Conservation (phyloP, 169 alveolate species). For the Plasmodium cynomolgi region DNA sequence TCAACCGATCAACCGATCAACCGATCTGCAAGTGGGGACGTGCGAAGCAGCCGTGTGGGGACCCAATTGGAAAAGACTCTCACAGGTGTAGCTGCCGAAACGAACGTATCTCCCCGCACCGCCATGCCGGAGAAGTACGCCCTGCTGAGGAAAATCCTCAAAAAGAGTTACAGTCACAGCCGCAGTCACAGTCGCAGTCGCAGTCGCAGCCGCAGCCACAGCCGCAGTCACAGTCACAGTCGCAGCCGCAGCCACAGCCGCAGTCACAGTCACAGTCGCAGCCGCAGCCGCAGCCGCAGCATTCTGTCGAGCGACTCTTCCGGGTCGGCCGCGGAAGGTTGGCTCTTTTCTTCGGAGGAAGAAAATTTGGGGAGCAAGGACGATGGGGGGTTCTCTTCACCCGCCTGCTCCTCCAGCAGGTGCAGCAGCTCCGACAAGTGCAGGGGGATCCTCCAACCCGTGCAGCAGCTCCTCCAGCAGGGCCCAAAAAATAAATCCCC, state of each 20-base stretch:
- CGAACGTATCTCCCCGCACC: background rate
- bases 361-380: background rate
- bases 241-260: too few species aligned
- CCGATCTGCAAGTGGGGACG: background rate
- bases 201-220: too few species aligned
- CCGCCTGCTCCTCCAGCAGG: background rate
- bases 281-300: too few species aligned
- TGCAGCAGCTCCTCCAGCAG: background rate
- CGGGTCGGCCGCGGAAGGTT: background rate
- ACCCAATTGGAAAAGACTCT: background rate
- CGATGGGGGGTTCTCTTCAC: background rate
- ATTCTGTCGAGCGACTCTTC: slow-evolving; percentile 3
- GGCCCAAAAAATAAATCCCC: background rate
- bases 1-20: too few species aligned
- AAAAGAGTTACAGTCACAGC: too few species aligned
- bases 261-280: too few species aligned
- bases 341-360: background rate
- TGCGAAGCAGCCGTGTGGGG: background rate
- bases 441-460: background rate
- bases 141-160: background rate
- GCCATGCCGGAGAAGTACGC: slow-evolving; percentile 1
- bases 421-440: background rate
- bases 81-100: background rate
- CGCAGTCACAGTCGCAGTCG: too few species aligned
- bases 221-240: too few species aligned